A percentile compares a stretch with the other conserved stretches of the same genome.
Evolutionary conservation across 2,329 filamentous ascomycete genomes (phyloP).

Genomic region (Xylariales sp.): DNA sequence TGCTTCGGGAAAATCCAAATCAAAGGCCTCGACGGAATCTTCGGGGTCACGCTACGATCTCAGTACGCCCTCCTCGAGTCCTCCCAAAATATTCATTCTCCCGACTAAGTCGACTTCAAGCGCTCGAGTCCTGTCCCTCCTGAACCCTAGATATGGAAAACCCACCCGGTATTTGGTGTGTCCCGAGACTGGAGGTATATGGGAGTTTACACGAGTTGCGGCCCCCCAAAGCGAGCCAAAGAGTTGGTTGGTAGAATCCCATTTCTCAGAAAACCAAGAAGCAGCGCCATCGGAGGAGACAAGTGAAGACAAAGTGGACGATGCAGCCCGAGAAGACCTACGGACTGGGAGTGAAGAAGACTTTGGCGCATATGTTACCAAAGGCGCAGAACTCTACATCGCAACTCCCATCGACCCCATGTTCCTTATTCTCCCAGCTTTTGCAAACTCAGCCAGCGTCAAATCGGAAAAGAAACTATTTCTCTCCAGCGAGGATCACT

Average conservation of each 20-base stretch:
- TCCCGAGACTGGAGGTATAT: conserved; percentile 52
- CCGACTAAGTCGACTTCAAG: conserved; percentile 49
- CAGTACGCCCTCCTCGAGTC: conserved; percentile 32
- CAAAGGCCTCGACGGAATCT: conserved; percentile 16
- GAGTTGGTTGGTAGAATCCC: conserved; percentile 62
- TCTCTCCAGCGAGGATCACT: conserved; percentile 65
- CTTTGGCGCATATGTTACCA: conserved; percentile 45
- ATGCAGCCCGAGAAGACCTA: conserved; percentile 12
- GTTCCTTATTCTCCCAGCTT: conserved; percentile 74
- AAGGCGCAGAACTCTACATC: conserved; percentile 71
- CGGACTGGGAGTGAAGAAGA: conserved; percentile 11
- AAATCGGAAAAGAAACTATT: conserved; percentile 58
- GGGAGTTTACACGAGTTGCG: conserved; percentile 59
- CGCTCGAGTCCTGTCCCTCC: conserved; percentile 55
- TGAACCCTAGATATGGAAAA: conserved; percentile 51
- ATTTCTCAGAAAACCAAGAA: conserved; percentile 7
- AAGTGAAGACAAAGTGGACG: conserved; percentile 9
- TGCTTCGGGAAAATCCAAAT: conserved; percentile 19
- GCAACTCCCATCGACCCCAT: conserved; percentile 81
- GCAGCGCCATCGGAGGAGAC: conserved; percentile 12
- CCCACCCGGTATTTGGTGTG: conserved; percentile 60
- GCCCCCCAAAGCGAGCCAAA: conserved; percentile 48
- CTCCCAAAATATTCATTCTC: conserved; percentile 56
- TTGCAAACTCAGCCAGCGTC: conserved; percentile 38
- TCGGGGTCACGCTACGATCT: conserved; percentile 37